Conservation (phyloP, 73 alveolate species). For the Paramecium primaurelia region DNA sequence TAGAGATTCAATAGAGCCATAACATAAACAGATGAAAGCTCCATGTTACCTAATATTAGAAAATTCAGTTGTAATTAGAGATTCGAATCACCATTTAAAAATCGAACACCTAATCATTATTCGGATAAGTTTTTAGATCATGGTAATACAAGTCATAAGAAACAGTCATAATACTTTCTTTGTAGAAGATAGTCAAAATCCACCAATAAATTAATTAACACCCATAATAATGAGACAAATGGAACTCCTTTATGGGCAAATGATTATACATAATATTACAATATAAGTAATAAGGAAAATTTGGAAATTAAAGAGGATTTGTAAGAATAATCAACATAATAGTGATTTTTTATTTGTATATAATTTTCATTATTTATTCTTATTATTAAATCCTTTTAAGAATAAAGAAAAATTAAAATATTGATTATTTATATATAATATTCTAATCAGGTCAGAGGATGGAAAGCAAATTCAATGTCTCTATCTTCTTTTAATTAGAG, state of each 20-base stretch:
- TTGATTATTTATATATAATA: neutral
- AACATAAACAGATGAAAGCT: neutral
- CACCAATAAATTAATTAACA: neutral
- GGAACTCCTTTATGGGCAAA: neutral
- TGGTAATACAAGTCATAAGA: neutral
- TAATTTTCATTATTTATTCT: neutral
- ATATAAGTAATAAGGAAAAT: neutral
- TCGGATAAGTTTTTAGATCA: neutral
- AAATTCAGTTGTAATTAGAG: neutral
- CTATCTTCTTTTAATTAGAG: constrained; percentile 18
- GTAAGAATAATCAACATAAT: neutral
- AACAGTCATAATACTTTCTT: neutral
- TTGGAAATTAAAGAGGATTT: neutral
- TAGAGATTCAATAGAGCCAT: neutral
- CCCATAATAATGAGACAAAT: neutral
- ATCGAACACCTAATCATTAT: neutral
- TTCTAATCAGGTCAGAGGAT: neutral
- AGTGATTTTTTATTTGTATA: neutral
- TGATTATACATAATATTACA: neutral
- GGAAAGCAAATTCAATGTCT: constrained; percentile 41
- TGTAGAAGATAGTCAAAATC: neutral
- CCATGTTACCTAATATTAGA: neutral
- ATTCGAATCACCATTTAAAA: neutral
- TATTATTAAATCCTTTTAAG: neutral
- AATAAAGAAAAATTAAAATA: neutral